Conservation (phyloP, 139 green algal genomes). For the Chlamydomonas eustigma region DNA sequence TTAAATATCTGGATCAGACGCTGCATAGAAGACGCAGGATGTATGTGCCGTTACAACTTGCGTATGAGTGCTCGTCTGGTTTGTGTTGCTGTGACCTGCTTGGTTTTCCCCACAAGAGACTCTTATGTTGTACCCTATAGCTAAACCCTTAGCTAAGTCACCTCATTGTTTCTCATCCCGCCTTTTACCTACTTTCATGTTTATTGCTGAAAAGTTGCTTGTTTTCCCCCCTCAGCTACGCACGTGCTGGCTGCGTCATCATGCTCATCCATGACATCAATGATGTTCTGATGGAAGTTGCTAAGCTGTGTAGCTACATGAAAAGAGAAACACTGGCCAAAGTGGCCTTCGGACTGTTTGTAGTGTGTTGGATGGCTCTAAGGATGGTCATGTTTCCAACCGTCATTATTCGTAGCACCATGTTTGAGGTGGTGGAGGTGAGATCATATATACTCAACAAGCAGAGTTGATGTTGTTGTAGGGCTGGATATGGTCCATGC, state of each 20-base stretch:
- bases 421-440: not conserved
- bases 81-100: not conserved
- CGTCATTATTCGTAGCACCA: not conserved
- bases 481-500: not conserved
- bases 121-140: no score
- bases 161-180: not conserved
- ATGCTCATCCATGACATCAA: conserved; percentile 78
- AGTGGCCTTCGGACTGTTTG: conserved; percentile 42
- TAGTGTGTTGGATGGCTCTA: conserved; percentile 44
- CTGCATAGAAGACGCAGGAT: not conserved
- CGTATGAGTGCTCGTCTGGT: not conserved
- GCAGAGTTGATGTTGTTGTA: not conserved
- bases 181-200: no score
- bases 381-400: conserved; percentile 21
- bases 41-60: not conserved
- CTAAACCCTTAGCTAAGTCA: not conserved
- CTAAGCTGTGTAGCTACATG: conserved; percentile 67
- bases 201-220: not conserved
- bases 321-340: conserved; percentile 40
- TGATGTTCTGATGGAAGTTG: conserved; percentile 26
- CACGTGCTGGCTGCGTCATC: conserved; percentile 65
- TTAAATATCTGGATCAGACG: no score
- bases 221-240: conserved; percentile 47
- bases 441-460: not conserved
- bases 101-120: no score